Evolutionary conservation across 2,329 filamentous ascomycete genomes (phyloP), one percentile per base, ranked within the genome.

Genomic region (Bertia moriformis): DNA sequence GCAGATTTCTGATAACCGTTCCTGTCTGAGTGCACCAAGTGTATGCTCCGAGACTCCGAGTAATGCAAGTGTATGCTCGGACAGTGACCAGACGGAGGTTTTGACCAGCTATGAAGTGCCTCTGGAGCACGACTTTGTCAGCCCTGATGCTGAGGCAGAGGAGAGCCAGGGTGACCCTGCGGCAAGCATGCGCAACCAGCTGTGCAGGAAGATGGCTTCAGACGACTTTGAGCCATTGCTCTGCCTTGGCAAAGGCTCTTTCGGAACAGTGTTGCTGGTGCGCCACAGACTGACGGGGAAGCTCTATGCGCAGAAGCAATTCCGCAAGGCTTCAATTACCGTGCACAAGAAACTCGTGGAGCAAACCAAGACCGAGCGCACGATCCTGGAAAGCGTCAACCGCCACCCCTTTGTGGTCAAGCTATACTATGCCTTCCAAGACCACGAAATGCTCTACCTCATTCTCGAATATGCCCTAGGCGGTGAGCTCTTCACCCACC

Each of bases 401-500:
- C 75, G 88, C 22, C 91, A 98, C 57, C 89, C 91, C 0, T 98
- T 98, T 55, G 88, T 98, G 37, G 91, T 98, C 46, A 96, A 96
- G 62, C 72, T 98, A 14, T 98, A 84, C 62, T 98, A 98, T 52
- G 91, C 91, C 17, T 98, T 98, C 60, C 91, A 98, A 60, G 91
- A 98, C 53, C 86, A 87, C 48, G 88, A 95, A 65, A 95, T 94
- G 63, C 75, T 98, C 22, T 98, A 98, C 55, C 68, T 98, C 36
- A 96, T 98, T 47, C 74, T 98, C 18, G 89, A 98, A 61, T 98
- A 98, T 57, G 91, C 91, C 4, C 85, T 94, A 57, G 93, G 93
- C 27, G 91, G 93, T 41, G 93, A 98, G 60, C 70, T 98, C 4
- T 98, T 98, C 56, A 87, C 84, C n/a, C 89, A 96, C 52, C 70